Conservation (phyloP, 352 stramenopile species). For the Phytopythium kandeliae region DNA sequence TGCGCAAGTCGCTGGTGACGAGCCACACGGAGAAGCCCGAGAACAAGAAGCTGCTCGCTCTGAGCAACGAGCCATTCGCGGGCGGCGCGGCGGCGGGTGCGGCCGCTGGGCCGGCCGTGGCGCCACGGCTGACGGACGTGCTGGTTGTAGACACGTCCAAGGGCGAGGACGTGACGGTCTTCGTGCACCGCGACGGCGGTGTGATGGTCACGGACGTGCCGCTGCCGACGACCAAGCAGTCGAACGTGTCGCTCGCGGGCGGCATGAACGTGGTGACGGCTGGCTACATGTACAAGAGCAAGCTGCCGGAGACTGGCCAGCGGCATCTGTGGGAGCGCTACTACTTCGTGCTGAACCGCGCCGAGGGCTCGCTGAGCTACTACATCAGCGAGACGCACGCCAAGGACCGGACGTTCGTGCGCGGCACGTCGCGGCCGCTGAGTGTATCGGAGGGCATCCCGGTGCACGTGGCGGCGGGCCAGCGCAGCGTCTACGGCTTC, state of each 20-base stretch:
- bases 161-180: slow-evolving; percentile 80
- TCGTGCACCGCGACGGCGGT: slow-evolving; percentile 69
- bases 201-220: slow-evolving; percentile 61
- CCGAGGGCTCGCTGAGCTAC: slow-evolving; percentile 71
- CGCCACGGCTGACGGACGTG: slow-evolving; percentile 54
- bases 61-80: slow-evolving; percentile 69
- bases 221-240: slow-evolving; percentile 20
- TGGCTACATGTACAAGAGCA: slow-evolving; percentile 90
- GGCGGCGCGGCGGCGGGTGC: slow-evolving; percentile 12
- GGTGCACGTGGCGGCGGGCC: slow-evolving; percentile 47
- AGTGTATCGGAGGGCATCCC: slow-evolving; percentile 82
- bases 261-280: slow-evolving; percentile 61
- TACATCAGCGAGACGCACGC: slow-evolving; percentile 85
- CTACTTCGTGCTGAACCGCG: slow-evolving; percentile 80
- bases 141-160: slow-evolving; percentile 73
- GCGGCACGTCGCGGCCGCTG: slow-evolving; percentile 65
- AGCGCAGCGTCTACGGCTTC: slow-evolving; percentile 76
- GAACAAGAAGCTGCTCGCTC: slow-evolving; percentile 57
- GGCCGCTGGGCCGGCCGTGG: slow-evolving; percentile 9
- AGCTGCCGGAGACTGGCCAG: slow-evolving; percentile 76
- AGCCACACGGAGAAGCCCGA: slow-evolving; percentile 49
- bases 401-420: slow-evolving; percentile 80
- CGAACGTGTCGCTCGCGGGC: slow-evolving; percentile 6
- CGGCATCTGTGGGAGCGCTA: slow-evolving; percentile 80
- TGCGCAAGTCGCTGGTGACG: slow-evolving; percentile 76